Base-by-base conservation (phyloP, 805 yeast species). In the Candida krabiensis region DNA sequence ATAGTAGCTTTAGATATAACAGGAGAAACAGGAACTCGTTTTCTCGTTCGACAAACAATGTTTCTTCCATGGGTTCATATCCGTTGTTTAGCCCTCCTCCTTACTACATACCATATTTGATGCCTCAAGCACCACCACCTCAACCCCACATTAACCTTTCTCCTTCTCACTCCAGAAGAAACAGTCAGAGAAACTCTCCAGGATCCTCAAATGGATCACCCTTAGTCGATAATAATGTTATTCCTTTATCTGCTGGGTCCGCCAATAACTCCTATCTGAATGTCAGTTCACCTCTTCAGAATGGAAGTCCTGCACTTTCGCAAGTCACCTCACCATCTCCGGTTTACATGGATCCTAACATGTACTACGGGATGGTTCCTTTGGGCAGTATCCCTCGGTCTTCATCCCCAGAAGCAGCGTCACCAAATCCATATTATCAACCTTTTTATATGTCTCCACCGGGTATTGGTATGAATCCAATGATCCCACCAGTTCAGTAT, bases 61-160 rank as follows among this genome's bases (percentile, higher is more conserved):
- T 35, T 18, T 33, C 39, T 19, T 13, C 47, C 11, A 26, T 39
- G 14, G 34, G 51, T 4, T 38, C 49, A 21, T 52, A 50, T 33
- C 50, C 48, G 22, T 19, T 46, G 17, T n/a, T 44, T 7, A 23
- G 41, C n/a, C 42, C 46, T 14, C 29, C 45, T 6, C 48, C 47
- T 19, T 49, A 49, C 29, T 53, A 46, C 32, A 31, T 40, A 13
- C 55, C 58, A 4, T 49, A 50, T 27, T 41, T 43, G 16, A 26
- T 46, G 31, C 46, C 52, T 8, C 50, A 40, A 30, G 36, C 30
- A 8, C 47, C 43, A 16, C 40, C 44, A 2, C 41, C 41, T 26
- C n/a, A n/a, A n/a, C n/a, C n/a, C n/a, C 38, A 30, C 6, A 17
- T 38, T 19, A 24, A 28, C 18, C 9, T 31, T 27, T 32, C 43